phyloP scores from a whole-genome alignment of 148 eudicot species.

The Cornus controversa region DNA sequence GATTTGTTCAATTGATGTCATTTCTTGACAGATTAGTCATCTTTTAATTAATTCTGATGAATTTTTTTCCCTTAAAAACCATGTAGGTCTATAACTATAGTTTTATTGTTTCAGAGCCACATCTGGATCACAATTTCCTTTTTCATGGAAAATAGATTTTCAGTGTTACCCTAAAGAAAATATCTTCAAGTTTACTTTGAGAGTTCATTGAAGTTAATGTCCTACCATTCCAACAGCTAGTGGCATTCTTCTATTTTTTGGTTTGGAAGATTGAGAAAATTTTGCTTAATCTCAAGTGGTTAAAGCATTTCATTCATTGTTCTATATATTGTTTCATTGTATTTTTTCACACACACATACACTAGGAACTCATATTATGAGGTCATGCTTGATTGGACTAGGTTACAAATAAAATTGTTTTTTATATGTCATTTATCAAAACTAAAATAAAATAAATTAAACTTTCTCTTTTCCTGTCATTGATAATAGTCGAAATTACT shows the following conservation, averaged over 20 bases:
- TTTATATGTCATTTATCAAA: background rate
- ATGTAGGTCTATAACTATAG: background rate
- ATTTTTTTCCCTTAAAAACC: background rate
- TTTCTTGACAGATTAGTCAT: slow-evolving; percentile 1
- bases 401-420: background rate
- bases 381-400: background rate
- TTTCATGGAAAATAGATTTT: background rate
- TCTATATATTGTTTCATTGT: background rate
- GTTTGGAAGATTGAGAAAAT: background rate
- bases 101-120: background rate
- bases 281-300: background rate
- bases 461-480: background rate
- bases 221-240: background rate
- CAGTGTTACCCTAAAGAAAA: background rate
- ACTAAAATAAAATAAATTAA: too few relatives aligned
- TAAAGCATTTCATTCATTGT: background rate
- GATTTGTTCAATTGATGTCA: background rate
- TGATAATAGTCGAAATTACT: background rate
- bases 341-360: background rate
- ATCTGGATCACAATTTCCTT: background rate
- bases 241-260: background rate
- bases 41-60: background rate
- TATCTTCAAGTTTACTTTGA: background rate
- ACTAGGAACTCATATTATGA: background rate
- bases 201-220: background rate